Evolutionary conservation across 257 asterid genomes (phyloP), one percentile per base, ranked within the genome.

Genomic region (Solanum verrucosum): DNA sequence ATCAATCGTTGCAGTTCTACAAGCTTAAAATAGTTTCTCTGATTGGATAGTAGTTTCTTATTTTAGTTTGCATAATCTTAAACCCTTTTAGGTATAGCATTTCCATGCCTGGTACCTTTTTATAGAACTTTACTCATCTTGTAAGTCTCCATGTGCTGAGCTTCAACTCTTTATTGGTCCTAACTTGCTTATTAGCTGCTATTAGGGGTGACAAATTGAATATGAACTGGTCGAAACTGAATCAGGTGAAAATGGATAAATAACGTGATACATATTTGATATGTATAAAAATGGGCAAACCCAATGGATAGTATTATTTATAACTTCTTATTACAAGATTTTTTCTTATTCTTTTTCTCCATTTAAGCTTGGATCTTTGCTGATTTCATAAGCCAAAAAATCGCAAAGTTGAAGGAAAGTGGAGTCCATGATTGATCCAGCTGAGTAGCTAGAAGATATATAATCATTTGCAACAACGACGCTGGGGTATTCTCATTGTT

Each of bases 391-490:
- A 74, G 49, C 46, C 21, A 21, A 9, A 74, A 74, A 72, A 31
- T 14, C 12, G 6, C 38, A 75, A 74, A 21, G 5, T 74, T 35
- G 15, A 74, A 74, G 82, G 31, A 20, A 74, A 34, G 38, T 73
- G 12, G 46, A 73, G 29, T 73, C 81, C 46, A 34, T 73, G 81
- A 73, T 34, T 73, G 81, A 73, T 73, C 81, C 29, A 73, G 7
- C 46, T 46, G 42, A 85, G 40, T 67, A 40, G 82, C n/a, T 67
- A 23, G 67, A n/a, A 20, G 7, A 96, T 96, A 98, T 98, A 95
- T 89, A 93, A 89, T 96, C 92, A 98, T 96, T 42, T 96, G 98
- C 88, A 98, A 95, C 89, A 95, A 95, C 88, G 98, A 98, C 90
- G 95, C 99, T 52, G 98, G 98, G 88, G 98, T 96, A 95, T 86